Percentiles rank a stretch among this genome's conserved stretches.
phyloP scores from a whole-genome alignment of 345 rosid genomes.

The Sisymbrium altissimum region DNA sequence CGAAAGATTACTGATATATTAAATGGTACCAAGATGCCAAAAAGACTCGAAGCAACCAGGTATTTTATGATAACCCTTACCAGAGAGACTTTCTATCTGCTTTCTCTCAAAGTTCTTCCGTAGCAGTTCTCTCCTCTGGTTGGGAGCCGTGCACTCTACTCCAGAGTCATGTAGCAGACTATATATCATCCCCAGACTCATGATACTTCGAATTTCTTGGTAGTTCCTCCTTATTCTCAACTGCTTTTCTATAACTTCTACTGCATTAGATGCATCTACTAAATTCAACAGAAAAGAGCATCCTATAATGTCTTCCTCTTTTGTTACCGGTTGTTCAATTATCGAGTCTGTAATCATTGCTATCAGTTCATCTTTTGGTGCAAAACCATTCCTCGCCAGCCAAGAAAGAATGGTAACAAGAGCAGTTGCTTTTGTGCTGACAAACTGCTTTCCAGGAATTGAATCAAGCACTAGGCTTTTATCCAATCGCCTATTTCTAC shows the following conservation, averaged over 20 bases:
- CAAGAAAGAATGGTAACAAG: conserved; percentile 65
- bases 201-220: conserved; percentile 81
- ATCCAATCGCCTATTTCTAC: conserved; percentile 43
- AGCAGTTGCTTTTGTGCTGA: conserved; percentile 62
- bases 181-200: conserved; percentile 88
- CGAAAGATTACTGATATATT: conserved; percentile 1
- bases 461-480: conserved; percentile 45
- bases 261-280: conserved; percentile 82
- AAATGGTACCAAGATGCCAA: conserved; percentile 9
- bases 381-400: conserved; percentile 83
- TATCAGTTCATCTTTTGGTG: conserved; percentile 78
- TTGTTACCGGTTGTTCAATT: conserved; percentile 78
- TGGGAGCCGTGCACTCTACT: conserved; percentile 72
- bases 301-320: conserved; percentile 84
- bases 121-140: conserved; percentile 73
- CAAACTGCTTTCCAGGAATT: conserved; percentile 60
- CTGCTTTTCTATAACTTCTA: conserved; percentile 90
- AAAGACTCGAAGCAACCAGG: neutral
- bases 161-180: conserved; percentile 77
- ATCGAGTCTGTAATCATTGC: conserved; percentile 76
- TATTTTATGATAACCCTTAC: conserved; percentile 36
- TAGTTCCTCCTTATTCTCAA: conserved; percentile 67
- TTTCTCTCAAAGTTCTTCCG: conserved; percentile 60
- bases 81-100: conserved; percentile 56
- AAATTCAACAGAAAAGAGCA: conserved; percentile 86